Percentiles rank a stretch among this genome's conserved stretches.
Evolutionary conservation across 1,284 basidiomycete genomes (phyloP).

Genomic region (Cronartium quercuum): DNA sequence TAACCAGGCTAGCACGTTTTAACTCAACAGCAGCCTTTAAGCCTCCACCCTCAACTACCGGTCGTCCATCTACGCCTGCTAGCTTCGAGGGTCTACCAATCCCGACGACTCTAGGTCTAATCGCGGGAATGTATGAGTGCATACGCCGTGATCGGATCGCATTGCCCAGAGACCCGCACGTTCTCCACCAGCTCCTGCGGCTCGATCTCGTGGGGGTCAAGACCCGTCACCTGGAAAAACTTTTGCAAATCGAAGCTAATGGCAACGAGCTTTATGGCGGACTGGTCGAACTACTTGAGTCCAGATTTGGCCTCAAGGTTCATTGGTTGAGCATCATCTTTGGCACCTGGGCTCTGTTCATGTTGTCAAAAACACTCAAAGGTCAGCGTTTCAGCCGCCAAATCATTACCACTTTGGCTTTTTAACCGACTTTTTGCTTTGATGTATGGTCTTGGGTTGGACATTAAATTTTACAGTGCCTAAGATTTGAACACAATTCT

Average conservation of each 20-base stretch:
- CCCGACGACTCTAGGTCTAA: constrained; percentile 77
- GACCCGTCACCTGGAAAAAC: neutral
- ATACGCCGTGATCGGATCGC: constrained; percentile 74
- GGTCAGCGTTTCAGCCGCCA: constrained; percentile 2
- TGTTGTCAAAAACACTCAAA: constrained; percentile 86
- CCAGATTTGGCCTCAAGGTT: constrained; percentile 63
- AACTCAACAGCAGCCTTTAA: constrained; percentile 95
- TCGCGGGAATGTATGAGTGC: constrained; percentile 74
- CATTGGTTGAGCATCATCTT: constrained; percentile 69
- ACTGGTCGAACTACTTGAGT: constrained; percentile 58
- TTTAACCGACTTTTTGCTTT: too few species aligned
- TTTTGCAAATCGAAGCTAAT: neutral
- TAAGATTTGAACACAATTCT: neutral
- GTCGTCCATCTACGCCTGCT: constrained; percentile 59
- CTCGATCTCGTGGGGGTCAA: constrained; percentile 56
- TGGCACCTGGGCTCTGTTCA: constrained; percentile 76
- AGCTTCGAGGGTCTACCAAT: constrained; percentile 93
- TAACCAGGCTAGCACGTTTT: constrained; percentile 92
- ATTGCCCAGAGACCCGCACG: constrained; percentile 60
- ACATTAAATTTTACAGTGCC: neutral
- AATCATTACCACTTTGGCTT: too few species aligned
- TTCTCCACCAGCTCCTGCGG: neutral
- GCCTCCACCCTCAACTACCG: constrained; percentile 75
- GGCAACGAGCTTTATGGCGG: constrained; percentile 50
- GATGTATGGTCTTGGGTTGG: too few species aligned